A percentile compares a stretch with the other conserved stretches of the same genome.
phyloP scores from a whole-genome alignment of 1,284 basidiomycete species.

The Crepidotus sp. region DNA sequence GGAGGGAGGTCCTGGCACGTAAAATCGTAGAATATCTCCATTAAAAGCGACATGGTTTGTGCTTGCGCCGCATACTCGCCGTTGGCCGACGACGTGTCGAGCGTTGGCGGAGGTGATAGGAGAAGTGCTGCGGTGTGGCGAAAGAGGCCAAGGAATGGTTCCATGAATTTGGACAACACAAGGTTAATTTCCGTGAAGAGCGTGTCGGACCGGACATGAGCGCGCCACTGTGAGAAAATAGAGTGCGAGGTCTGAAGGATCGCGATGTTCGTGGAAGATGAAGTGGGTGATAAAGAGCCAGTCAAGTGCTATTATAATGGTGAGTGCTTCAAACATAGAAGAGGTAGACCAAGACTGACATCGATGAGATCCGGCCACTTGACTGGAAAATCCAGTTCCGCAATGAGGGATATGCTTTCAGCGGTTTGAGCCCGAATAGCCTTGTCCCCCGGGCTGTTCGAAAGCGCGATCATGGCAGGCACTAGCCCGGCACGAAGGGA shows the following conservation, averaged over 20 bases:
- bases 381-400: conserved; percentile 79
- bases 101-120: conserved; percentile 31
- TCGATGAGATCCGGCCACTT: conserved; percentile 82
- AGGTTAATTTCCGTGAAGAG: conserved; percentile 92
- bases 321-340: conserved; percentile 9
- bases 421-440: conserved; percentile 74
- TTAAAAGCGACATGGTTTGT: conserved; percentile 68
- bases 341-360: conserved; percentile 41
- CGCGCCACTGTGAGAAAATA: conserved; percentile 91
- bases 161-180: conserved; percentile 78
- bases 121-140: conserved; percentile 51
- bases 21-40: conserved; percentile 91
- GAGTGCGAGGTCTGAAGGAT: conserved; percentile 93
- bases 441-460: conserved; percentile 52
- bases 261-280: conserved; percentile 83
- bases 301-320: conserved; percentile 66
- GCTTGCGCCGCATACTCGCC: conserved; percentile 37
- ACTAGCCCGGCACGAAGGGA: conserved; percentile 64
- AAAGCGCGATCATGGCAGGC: conserved; percentile 75
- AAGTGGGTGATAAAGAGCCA: conserved; percentile 61
- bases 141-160: conserved; percentile 81
- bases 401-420: conserved; percentile 82
- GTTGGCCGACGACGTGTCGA: conserved; percentile 34
- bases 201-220: conserved; percentile 80
- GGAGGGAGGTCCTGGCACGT: conserved; percentile 94